phyloP scores from a whole-genome alignment of 2,329 filamentous ascomycete genomes.

The Hymenoscyphus scutula region DNA sequence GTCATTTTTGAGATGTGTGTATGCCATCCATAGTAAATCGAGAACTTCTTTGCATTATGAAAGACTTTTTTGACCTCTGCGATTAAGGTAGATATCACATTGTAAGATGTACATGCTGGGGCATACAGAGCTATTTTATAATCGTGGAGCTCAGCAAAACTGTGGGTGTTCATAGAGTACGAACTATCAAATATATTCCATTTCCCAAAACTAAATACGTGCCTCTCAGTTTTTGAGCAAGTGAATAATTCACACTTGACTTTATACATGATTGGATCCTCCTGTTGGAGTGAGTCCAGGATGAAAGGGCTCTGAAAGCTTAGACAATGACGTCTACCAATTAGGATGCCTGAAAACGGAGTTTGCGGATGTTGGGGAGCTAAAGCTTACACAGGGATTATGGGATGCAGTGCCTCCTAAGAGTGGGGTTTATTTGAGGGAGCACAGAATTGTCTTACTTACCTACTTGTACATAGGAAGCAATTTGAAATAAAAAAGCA shows the following conservation, averaged over 20 bases:
- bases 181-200: background rate
- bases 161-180: background rate
- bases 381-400: conserved; percentile 1
- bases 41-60: background rate
- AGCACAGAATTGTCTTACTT: background rate
- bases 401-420: background rate
- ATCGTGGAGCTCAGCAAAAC: background rate
- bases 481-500: background rate
- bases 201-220: too few species aligned
- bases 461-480: background rate
- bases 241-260: too few species aligned
- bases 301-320: conserved; percentile 16
- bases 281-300: background rate
- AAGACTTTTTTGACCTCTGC: background rate
- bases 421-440: background rate
- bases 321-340: conserved; percentile 13
- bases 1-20: conserved; percentile 9
- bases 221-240: too few species aligned
- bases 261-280: too few species aligned
- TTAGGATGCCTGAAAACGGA: background rate
- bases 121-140: background rate
- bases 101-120: too few species aligned
- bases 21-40: conserved; percentile 4
- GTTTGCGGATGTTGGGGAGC: background rate
- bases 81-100: too few species aligned